phyloP scores from a whole-genome alignment of 2,329 filamentous ascomycete genomes.

The Stagonosporopsis tanaceti region DNA sequence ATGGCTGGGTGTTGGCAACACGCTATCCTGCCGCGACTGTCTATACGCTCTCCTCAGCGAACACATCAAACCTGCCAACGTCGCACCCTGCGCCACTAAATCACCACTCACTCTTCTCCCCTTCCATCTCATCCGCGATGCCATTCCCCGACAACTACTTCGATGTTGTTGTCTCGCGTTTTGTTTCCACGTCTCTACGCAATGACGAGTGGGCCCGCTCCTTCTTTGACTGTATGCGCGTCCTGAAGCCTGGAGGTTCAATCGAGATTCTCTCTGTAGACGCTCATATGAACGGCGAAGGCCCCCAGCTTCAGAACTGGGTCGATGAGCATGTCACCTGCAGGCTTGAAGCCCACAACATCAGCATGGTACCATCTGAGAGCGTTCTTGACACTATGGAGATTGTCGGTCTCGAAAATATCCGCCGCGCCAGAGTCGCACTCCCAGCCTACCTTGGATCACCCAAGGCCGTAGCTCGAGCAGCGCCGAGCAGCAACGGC shows the following conservation, averaged over 20 bases:
- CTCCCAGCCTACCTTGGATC: constrained; percentile 29
- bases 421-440: constrained; percentile 37
- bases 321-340: constrained; percentile 35
- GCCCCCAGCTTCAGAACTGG: constrained; percentile 31
- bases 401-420: constrained; percentile 38
- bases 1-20: constrained; percentile 39
- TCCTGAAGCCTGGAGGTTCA: constrained; percentile 38
- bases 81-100: constrained; percentile 38
- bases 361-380: constrained; percentile 36
- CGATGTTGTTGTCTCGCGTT: constrained; percentile 36
- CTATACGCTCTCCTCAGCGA: constrained; percentile 36
- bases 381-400: constrained; percentile 41
- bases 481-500: constrained; percentile 13
- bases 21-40: constrained; percentile 36
- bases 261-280: constrained; percentile 39
- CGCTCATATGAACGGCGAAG: constrained; percentile 36
- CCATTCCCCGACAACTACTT: constrained; percentile 40
- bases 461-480: constrained; percentile 15
- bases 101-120: constrained; percentile 38
- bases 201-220: constrained; percentile 39
- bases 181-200: constrained; percentile 32
- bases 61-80: constrained; percentile 26
- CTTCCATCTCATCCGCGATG: constrained; percentile 30
- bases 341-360: constrained; percentile 30
- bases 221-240: constrained; percentile 41